Base-by-base conservation (phyloP, 768 basidiomycete species). In the Podaxis carcinomalis region DNA sequence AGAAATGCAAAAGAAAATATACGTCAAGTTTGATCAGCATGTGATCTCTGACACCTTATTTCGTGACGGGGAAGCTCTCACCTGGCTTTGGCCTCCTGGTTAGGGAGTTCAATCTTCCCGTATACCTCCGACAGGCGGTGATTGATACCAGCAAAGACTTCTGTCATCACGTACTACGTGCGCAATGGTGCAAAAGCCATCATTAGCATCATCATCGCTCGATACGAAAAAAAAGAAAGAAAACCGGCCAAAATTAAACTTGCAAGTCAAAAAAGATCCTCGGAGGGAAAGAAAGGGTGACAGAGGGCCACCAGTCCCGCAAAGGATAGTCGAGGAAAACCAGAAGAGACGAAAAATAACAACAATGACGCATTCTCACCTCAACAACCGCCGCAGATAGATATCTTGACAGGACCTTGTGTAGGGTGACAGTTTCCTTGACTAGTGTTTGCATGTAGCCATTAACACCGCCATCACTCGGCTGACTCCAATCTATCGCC, bases 401-500 rank as follows among this genome's bases (percentile, higher is more conserved):
- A 74, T 97, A 98, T 51, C 95, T 90, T 50, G 93, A 92, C 46
- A 98, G 80, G 54, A 99, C 94, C 71, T 96, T 98, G 76, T 98
- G 93, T 54, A 99, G 80, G 28, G 93, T 96, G 59, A 92, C 89
- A 19, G 95, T 95, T 75, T 99, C 97, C 74, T 94, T 95, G 67
- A 95, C 87, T 44, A 99, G 80, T 59, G 93, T 77, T 67, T 96
- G 89, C 84, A 97, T 95, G 74, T 98, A 98, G n/a, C 83, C 81
- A 69, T 93, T 93, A 59, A 86, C 80, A 32, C 84, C 84, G 13
- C 77, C 82, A 56, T 84, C 75, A 66, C 77, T 85, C 32, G 85
- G 79, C 37, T 80, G 77, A 57, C 80, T 85, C 93, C 95, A 98
- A 65, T 92, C 82, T 62, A 98, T 82, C 40, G 77, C 77, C 92